A percentile compares a stretch with the other conserved stretches of the same genome.
Evolutionary conservation across 306 rosid genomes (phyloP).

Genomic region (Sicyos edulis): DNA sequence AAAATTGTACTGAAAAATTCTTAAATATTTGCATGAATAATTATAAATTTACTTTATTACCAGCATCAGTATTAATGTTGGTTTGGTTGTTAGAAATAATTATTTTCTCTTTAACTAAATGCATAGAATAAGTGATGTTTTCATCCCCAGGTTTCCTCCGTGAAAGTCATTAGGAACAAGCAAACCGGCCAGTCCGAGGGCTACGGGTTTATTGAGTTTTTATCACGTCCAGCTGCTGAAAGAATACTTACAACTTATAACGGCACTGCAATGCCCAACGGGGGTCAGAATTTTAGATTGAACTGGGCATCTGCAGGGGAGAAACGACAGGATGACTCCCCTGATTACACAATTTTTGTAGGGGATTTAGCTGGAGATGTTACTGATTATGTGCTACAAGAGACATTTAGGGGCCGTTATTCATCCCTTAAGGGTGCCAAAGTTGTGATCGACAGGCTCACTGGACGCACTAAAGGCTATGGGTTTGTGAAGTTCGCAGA

Average conservation of each 20-base stretch:
- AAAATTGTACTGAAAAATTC: too few species aligned
- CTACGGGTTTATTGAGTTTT: constrained; percentile 84
- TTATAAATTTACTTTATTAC: too few species aligned
- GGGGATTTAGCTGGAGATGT: constrained; percentile 98
- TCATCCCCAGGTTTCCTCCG: constrained; percentile 45
- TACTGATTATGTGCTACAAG: constrained; percentile 64
- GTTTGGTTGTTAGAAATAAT: too few species aligned
- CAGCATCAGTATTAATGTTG: too few species aligned
- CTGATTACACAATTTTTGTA: constrained; percentile 78
- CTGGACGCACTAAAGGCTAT: constrained; percentile 83
- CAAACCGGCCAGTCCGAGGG: constrained; percentile 80
- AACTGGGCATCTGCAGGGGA: constrained; percentile 97
- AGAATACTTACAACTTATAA: constrained; percentile 64
- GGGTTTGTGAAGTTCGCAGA: constrained; percentile 89
- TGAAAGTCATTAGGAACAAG: constrained; percentile 83
- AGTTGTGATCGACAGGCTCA: constrained; percentile 88
- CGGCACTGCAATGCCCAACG: constrained; percentile 82
- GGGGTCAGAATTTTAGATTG: constrained; percentile 69
- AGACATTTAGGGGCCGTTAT: constrained; percentile 56
- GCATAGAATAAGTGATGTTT: constrained; percentile 10
- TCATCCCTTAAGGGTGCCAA: constrained; percentile 71
- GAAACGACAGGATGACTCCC: constrained; percentile 75
- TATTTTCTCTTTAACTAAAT: neutral
- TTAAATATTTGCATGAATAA: too few species aligned
- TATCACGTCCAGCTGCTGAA: constrained; percentile 62